Evolutionary conservation across 2,329 filamentous ascomycete species (phyloP).

Genomic region (Penicillium sp.): DNA sequence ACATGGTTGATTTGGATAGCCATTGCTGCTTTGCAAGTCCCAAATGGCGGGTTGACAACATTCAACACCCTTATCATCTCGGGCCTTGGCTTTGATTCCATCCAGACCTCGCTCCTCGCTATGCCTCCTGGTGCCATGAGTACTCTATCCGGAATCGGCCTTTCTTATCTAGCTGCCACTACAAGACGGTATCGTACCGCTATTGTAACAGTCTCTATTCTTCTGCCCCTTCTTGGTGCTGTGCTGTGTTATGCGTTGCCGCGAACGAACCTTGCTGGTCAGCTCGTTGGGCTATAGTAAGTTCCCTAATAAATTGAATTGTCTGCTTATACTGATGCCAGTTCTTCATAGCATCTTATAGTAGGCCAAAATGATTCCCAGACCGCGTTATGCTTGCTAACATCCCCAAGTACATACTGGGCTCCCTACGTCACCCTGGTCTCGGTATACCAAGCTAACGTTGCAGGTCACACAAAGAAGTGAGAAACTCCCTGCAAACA

Average conservation of each 20-base stretch:
- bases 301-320: background rate
- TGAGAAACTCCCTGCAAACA: background rate
- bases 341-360: background rate
- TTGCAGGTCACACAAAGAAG: slow-evolving; percentile 44
- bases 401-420: slow-evolving; percentile 38
- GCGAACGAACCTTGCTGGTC: slow-evolving; percentile 36
- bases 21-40: slow-evolving; percentile 37
- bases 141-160: slow-evolving; percentile 31
- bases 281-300: slow-evolving; percentile 42
- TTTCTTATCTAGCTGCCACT: slow-evolving; percentile 32
- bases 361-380: slow-evolving; percentile 6
- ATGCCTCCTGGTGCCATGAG: slow-evolving; percentile 40
- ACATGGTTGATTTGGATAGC: slow-evolving; percentile 39
- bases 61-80: slow-evolving; percentile 43
- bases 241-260: slow-evolving; percentile 31
- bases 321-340: background rate
- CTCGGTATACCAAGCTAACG: slow-evolving; percentile 34
- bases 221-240: slow-evolving; percentile 33
- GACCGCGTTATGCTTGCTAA: background rate
- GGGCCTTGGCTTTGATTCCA: slow-evolving; percentile 38
- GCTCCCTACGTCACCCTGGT: slow-evolving; percentile 33
- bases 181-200: slow-evolving; percentile 16
- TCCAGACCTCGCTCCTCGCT: slow-evolving; percentile 38
- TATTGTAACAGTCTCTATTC: slow-evolving; percentile 32
- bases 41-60: slow-evolving; percentile 39